Percentiles rank a stretch among this genome's conserved stretches.
Conservation (phyloP, 352 stramenopile genomes). For the Globisporangium spinosum region DNA sequence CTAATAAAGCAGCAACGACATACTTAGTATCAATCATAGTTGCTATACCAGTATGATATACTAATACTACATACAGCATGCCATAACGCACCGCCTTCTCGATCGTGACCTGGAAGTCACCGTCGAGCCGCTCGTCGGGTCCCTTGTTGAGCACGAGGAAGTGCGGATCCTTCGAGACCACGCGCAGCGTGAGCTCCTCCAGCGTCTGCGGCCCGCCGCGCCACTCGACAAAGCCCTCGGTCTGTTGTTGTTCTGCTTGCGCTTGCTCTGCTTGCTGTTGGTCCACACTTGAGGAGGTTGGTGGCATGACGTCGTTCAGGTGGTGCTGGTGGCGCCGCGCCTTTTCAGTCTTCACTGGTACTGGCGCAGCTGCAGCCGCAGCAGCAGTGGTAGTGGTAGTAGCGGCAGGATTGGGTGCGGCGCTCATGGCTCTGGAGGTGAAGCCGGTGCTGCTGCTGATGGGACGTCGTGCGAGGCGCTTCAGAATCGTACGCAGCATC, state of each 20-base stretch:
- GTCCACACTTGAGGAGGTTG: background rate
- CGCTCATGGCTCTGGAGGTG: background rate
- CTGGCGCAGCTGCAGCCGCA: background rate
- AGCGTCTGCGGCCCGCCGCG: constrained; percentile 57
- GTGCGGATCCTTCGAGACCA: constrained; percentile 43
- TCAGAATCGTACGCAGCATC: background rate
- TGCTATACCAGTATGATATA: background rate
- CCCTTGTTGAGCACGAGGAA: constrained; percentile 83
- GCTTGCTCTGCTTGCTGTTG: background rate
- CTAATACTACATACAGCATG: background rate
- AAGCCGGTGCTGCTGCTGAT: background rate
- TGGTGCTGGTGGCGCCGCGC: constrained; percentile 49
- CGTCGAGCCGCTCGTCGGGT: constrained; percentile 80
- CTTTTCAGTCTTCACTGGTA: background rate
- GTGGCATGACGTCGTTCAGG: constrained; percentile 24
- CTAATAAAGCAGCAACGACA: constrained; percentile 17
- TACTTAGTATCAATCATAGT: background rate
- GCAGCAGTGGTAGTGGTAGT: background rate
- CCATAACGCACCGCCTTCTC: constrained; percentile 70
- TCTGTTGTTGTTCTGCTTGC: background rate
- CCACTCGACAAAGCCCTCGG: constrained; percentile 15
- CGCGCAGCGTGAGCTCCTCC: constrained; percentile 46
- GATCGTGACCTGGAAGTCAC: constrained; percentile 85
- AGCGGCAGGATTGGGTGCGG: background rate
- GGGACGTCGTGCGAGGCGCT: background rate